Base-by-base conservation (phyloP, 495 filamentous ascomycete species). In the Lophiotrema nucula region DNA sequence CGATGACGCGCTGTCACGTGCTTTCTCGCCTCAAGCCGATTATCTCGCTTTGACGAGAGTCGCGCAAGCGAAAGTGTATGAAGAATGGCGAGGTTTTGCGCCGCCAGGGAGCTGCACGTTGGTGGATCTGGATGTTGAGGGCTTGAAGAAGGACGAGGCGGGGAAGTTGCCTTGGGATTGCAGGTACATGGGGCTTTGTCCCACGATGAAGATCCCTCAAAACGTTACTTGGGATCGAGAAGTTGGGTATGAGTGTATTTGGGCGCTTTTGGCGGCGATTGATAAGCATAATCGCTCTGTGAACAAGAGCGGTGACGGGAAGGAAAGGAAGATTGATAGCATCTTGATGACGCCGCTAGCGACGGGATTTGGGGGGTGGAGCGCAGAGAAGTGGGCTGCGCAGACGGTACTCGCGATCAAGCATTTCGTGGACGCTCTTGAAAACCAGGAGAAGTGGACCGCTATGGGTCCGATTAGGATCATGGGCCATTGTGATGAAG, bases 241-340 rank as follows among this genome's bases (percentile, higher is more conserved):
- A 65, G 68, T 81, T n/a, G 74, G 80, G 18, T 80, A 78, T 54
- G 73, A 80, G 62, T 77, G 79, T 67, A 62, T 76, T 1, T 80
- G 79, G 79, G 75, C 74, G 60, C 53, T 81, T 58, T 33, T 81
- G 37, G 73, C 70, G 62, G 66, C 73, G 52, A 53, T 80, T 21
- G 75, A 79, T 48, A 69, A 72, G 10, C 70, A 72, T 57, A 81
- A 81, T 65, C 67, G 70, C 24, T 48, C 21, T 2, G 11, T 35
- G 21, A 3, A 47, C 16, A 33, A 3, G 31, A 13, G 45, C n/a
- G 26, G 43, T 22, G 24, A 35, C 27, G 47, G 25, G 26, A 16
- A 28, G 6, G 11, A 50, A 4, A 62, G 62, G 22, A 58, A 62
- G 65, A 79, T 80, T 53, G 53, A 66, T 13, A 68, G 62, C n/a